A percentile compares a stretch with the other conserved stretches of the same genome.
phyloP scores from a whole-genome alignment of 2,329 filamentous ascomycete genomes.

The Aspergillus terreus region DNA sequence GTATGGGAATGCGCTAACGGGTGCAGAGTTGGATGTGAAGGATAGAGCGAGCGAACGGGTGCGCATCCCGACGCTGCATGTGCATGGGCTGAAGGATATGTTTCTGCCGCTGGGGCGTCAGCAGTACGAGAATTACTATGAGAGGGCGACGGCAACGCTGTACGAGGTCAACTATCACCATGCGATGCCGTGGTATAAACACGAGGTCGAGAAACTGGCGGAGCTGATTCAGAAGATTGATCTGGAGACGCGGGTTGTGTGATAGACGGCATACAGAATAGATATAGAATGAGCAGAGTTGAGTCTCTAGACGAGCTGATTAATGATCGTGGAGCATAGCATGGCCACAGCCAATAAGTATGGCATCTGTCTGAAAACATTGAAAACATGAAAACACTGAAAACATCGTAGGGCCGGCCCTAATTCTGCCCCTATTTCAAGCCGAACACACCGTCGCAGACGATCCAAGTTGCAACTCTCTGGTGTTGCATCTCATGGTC shows the following conservation, averaged over 20 bases:
- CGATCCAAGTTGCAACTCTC: background rate
- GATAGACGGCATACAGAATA: background rate
- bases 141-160: slow-evolving; percentile 5
- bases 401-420: slow-evolving; percentile 6
- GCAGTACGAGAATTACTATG: slow-evolving; percentile 14
- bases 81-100: slow-evolving; percentile 19
- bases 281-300: background rate
- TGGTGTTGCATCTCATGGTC: background rate
- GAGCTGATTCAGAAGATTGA: slow-evolving; percentile 12
- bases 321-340: background rate
- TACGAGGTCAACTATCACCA: slow-evolving; percentile 22
- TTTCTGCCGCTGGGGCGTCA: slow-evolving; percentile 14
- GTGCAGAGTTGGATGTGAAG: background rate
- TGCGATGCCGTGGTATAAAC: slow-evolving; percentile 21
- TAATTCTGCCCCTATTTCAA: background rate
- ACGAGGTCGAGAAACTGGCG: slow-evolving; percentile 15
- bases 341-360: background rate
- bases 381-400: slow-evolving; percentile 7
- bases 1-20: background rate
- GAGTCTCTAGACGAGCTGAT: too few species aligned
- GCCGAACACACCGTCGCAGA: too few species aligned
- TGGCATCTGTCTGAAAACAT: background rate
- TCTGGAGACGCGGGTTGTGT: slow-evolving; percentile 1
- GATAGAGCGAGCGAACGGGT: background rate
- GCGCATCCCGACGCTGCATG: slow-evolving; percentile 16